Conservation (phyloP, 2,329 filamentous ascomycete species). For the Chrysoporthe deuterocubensis region DNA sequence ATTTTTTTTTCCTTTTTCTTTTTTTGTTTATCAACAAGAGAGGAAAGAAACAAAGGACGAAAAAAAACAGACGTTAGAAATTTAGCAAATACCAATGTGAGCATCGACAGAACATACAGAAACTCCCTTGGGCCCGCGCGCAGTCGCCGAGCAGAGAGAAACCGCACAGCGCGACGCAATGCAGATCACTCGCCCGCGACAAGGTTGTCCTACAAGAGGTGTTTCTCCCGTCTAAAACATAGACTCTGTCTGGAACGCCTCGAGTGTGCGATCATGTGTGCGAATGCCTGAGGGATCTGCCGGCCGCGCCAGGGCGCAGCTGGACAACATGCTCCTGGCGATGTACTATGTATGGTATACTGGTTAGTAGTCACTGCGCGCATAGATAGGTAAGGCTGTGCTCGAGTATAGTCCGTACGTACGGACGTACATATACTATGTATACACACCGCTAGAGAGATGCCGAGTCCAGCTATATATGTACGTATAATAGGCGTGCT, state of each 20-base stretch:
- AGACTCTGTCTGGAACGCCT: conserved; percentile 1
- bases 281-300: neutral
- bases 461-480: neutral
- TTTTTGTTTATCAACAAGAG: neutral
- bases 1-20: neutral
- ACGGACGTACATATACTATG: too few species aligned
- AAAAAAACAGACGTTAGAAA: too few species aligned
- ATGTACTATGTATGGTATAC: too few species aligned
- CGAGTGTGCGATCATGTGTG: neutral
- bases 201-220: neutral
- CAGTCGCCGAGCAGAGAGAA: neutral
- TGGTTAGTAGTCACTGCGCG: too few species aligned
- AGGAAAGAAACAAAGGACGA: too few species aligned
- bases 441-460: too few species aligned
- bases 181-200: neutral
- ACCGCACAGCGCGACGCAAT: too few species aligned
- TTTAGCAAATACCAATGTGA: too few species aligned
- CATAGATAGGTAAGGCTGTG: too few species aligned
- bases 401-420: too few species aligned
- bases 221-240: conserved; percentile 1
- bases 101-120: neutral
- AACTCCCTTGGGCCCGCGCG: neutral
- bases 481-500: neutral
- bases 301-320: too few species aligned
- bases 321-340: too few species aligned